phyloP scores from a whole-genome alignment of 768 basidiomycete genomes.

The Termitomyces sp. region DNA sequence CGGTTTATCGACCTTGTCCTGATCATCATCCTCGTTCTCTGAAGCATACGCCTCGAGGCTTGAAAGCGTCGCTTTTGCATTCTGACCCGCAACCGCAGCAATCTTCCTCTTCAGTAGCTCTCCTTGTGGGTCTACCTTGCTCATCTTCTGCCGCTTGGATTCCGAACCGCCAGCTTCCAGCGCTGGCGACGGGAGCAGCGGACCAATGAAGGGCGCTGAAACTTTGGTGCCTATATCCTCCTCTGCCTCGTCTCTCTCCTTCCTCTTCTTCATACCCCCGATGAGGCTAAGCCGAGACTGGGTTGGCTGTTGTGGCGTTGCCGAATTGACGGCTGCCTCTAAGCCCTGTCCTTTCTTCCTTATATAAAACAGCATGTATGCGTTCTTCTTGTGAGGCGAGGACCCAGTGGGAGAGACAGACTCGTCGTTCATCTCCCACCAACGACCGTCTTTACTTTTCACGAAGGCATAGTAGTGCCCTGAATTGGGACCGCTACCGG shows the following conservation, averaged over 20 bases:
- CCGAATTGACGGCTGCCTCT: constrained; percentile 50
- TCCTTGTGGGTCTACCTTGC: constrained; percentile 45
- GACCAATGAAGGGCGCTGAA: constrained; percentile 55
- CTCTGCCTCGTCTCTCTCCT: constrained; percentile 30
- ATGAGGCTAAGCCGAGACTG: constrained; percentile 29
- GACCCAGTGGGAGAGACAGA: constrained; percentile 39
- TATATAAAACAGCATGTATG: constrained; percentile 93
- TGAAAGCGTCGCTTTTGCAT: constrained; percentile 20
- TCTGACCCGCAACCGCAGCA: constrained; percentile 24
- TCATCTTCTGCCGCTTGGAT: constrained; percentile 20
- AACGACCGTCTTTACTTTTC: constrained; percentile 59
- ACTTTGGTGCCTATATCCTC: constrained; percentile 49
- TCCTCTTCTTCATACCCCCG: constrained; percentile 45
- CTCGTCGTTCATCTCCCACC: constrained; percentile 97
- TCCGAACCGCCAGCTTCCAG: constrained; percentile 17
- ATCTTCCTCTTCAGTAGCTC: constrained; percentile 48
- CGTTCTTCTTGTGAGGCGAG: constrained; percentile 64
- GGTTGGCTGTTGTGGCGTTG: constrained; percentile 17
- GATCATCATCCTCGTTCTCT: constrained; percentile 19
- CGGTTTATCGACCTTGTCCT: constrained; percentile 12
- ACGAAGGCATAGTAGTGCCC: constrained; percentile 94
- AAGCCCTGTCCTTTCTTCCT: constrained; percentile 72
- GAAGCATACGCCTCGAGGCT: constrained; percentile 22
- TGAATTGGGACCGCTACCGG: constrained; percentile 87
- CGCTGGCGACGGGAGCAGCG: constrained; percentile 48